These are phyloP conservation scores for Hibiscus trionum DNA, from an alignment of 345 rosid species.

Conservation along the genomic window DNA sequence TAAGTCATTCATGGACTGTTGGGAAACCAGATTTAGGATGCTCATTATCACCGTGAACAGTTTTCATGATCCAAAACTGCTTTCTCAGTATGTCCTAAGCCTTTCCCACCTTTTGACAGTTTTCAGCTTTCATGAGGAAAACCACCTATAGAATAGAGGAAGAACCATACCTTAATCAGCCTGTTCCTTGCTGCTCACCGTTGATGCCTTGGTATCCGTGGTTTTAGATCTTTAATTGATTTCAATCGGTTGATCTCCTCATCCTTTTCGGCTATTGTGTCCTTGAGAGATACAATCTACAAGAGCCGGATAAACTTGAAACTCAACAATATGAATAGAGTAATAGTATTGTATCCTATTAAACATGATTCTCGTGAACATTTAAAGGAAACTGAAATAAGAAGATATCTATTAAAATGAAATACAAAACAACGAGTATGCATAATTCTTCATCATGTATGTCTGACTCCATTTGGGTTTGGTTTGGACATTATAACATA, in stretches of 20 bases:
- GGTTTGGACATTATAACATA: not conserved
- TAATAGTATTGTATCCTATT: not conserved
- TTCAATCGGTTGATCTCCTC: too few relatives aligned
- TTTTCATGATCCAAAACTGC: constrained; percentile 23
- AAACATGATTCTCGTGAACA: not conserved
- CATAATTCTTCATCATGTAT: not conserved
- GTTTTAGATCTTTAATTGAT: too few relatives aligned
- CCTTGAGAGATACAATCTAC: constrained; percentile 76
- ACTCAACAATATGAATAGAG: not conserved
- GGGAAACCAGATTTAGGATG: constrained; percentile 16
- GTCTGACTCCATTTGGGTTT: not conserved
- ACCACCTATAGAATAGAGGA: too few relatives aligned
- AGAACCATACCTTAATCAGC: too few relatives aligned
- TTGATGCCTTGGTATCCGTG: too few relatives aligned
- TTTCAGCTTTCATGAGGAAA: not conserved
- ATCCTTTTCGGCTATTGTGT: constrained; percentile 30
- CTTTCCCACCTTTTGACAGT: constrained; percentile 7
- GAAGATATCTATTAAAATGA: not conserved
- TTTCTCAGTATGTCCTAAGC: constrained; percentile 30
- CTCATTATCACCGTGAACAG: constrained; percentile 14
- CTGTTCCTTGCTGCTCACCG: too few relatives aligned
- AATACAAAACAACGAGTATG: too few relatives aligned
- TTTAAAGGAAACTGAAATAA: not conserved
- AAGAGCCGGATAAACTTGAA: not conserved
- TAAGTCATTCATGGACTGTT: constrained; percentile 23